Evolutionary conservation across 1,284 basidiomycete genomes (phyloP).

Genomic region (Exsudoporus floridanus): DNA sequence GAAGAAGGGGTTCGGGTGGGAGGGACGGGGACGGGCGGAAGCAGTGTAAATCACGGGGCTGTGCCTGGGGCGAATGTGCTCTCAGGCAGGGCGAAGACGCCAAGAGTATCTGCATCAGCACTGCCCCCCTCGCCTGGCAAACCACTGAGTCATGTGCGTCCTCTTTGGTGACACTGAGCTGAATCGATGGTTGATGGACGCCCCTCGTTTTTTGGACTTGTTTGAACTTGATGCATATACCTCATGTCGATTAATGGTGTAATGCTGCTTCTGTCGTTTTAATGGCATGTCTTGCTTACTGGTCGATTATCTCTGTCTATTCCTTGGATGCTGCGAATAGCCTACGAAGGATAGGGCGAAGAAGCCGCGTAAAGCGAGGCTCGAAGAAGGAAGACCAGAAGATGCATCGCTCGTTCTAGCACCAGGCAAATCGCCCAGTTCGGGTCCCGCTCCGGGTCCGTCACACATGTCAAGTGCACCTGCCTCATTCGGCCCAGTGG

Average conservation of each 20-base stretch:
- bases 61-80: conserved; percentile 18
- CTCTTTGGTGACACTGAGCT: conserved; percentile 57
- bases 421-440: conserved; percentile 2
- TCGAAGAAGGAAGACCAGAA: conserved; percentile 18
- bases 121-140: conserved; percentile 50
- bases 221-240: conserved; percentile 28
- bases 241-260: conserved; percentile 37
- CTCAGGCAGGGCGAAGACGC: conserved; percentile 21
- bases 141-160: conserved; percentile 81
- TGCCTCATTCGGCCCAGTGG: conserved; percentile 1
- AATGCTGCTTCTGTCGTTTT: conserved; percentile 24
- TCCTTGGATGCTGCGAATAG: conserved; percentile 39
- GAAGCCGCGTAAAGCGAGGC: conserved; percentile 55
- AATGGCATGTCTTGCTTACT: conserved; percentile 34
- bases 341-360: conserved; percentile 68
- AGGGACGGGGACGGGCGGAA: conserved; percentile 4
- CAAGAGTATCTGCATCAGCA: conserved; percentile 32
- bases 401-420: neutral
- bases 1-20: conserved; percentile 32
- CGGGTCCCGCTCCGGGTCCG: conserved; percentile 2
- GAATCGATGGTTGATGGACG: conserved; percentile 36
- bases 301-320: conserved; percentile 27
- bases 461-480: neutral
- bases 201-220: conserved; percentile 13
- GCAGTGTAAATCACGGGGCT: conserved; percentile 13